These are phyloP conservation scores for Dittrichia graveolens DNA, from an alignment of 129 eudicot species.

Conservation along the genomic window DNA sequence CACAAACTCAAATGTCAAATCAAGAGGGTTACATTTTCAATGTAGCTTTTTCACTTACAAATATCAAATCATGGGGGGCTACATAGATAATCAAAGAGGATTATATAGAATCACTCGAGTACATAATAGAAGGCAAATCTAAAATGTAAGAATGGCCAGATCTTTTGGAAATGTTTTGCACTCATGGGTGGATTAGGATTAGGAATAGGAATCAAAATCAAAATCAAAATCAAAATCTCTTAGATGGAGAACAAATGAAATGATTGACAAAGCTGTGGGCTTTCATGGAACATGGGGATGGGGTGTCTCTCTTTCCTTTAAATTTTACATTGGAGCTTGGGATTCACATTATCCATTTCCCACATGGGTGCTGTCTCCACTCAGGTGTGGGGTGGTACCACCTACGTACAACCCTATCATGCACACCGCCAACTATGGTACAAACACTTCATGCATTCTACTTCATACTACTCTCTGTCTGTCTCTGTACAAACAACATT, in stretches of 20 bases:
- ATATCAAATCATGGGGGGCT: too few relatives aligned
- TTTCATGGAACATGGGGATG: slow-evolving; percentile 19
- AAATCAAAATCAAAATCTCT: slow-evolving; percentile 7
- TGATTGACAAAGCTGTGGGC: slow-evolving; percentile 18
- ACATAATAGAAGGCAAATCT: too few relatives aligned
- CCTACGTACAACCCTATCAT: slow-evolving; percentile 1
- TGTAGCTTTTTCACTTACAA: too few relatives aligned
- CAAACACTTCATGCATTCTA: slow-evolving; percentile 13
- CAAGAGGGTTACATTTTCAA: too few relatives aligned
- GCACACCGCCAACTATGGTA: slow-evolving; percentile 1
- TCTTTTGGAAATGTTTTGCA: background rate
- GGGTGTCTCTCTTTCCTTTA: background rate
- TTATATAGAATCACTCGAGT: too few relatives aligned
- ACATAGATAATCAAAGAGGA: too few relatives aligned
- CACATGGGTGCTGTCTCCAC: slow-evolving; percentile 19
- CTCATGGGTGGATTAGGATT: slow-evolving; percentile 2
- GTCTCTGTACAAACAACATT: background rate
- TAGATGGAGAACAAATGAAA: background rate
- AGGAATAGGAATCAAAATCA: too few relatives aligned
- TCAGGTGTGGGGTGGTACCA: slow-evolving; percentile 8
- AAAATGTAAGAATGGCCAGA: too few relatives aligned
- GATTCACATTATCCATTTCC: background rate
- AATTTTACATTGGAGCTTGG: background rate
- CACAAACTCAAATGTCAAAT: too few relatives aligned
- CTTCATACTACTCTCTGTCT: background rate